These are phyloP conservation scores for Plasmodium reichenowi DNA, from an alignment of 169 alveolate genomes.

Conservation along the genomic window DNA sequence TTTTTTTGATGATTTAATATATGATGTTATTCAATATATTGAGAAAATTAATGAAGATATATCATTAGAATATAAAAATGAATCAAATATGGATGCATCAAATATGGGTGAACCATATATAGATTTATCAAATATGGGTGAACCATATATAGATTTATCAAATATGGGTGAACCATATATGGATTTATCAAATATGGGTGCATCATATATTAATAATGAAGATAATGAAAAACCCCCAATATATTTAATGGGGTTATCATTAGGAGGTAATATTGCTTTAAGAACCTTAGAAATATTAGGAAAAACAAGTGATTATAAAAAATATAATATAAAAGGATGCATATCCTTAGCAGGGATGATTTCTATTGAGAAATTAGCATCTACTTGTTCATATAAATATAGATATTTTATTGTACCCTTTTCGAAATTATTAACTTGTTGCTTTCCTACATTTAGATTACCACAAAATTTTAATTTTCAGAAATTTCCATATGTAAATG, in stretches of 20 bases:
- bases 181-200: neutral
- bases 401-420: constrained; percentile 3
- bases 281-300: constrained; percentile 68
- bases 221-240: constrained; percentile 3
- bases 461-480: neutral
- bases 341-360: constrained; percentile 17
- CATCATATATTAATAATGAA: no score
- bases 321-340: constrained; percentile 75
- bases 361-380: neutral
- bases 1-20: constrained; percentile 7
- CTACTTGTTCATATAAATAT: constrained; percentile 8
- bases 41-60: constrained; percentile 1
- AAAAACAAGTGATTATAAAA: constrained; percentile 58
- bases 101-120: no score
- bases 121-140: no score
- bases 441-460: neutral
- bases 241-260: constrained; percentile 5
- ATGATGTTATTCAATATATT: constrained; percentile 18
- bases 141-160: neutral
- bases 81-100: no score
- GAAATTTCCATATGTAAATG: constrained; percentile 1
- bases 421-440: constrained; percentile 1
- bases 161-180: neutral
- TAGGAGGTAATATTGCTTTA: constrained; percentile 74
- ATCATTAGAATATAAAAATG: no score